Conservation (phyloP, 352 stramenopile species). For the Phytophthora tentaculata region DNA sequence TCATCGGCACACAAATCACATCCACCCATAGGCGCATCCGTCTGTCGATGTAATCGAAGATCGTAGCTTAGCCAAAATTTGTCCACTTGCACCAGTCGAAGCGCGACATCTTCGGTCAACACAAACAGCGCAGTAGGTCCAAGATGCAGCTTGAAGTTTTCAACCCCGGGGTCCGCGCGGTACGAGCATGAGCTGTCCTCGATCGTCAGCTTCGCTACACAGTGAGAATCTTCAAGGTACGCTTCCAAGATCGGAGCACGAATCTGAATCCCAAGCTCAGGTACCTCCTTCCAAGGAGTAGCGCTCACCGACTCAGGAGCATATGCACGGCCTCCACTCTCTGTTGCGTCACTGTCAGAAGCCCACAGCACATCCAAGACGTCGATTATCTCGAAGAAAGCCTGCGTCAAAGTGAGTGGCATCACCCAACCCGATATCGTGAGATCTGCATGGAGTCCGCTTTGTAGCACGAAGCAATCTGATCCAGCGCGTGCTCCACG, state of each 20-base stretch:
- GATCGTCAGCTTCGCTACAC: conserved; percentile 85
- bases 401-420: conserved; percentile 69
- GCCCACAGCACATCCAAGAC: conserved; percentile 77
- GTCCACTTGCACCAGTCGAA: conserved; percentile 85
- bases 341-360: conserved; percentile 14
- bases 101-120: conserved; percentile 85
- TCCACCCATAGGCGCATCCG: conserved; percentile 35
- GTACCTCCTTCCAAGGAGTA: conserved; percentile 63
- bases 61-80: conserved; percentile 84
- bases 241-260: conserved; percentile 82
- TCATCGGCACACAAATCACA: conserved; percentile 78
- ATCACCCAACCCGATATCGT: conserved; percentile 83
- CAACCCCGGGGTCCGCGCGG: conserved; percentile 59
- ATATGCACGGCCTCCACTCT: conserved; percentile 28
- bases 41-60: conserved; percentile 59
- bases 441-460: conserved; percentile 64
- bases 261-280: conserved; percentile 75
- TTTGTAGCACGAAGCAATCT: conserved; percentile 67
- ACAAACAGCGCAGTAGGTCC: conserved; percentile 85
- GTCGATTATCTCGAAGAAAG: conserved; percentile 79
- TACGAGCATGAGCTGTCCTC: conserved; percentile 81
- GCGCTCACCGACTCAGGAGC: conserved; percentile 12
- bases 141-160: conserved; percentile 75
- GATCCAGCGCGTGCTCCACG: conserved; percentile 46
- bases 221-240: conserved; percentile 89